phyloP scores from a whole-genome alignment of 2,329 filamentous ascomycete genomes.

The Lasiodiplodia sp. region DNA sequence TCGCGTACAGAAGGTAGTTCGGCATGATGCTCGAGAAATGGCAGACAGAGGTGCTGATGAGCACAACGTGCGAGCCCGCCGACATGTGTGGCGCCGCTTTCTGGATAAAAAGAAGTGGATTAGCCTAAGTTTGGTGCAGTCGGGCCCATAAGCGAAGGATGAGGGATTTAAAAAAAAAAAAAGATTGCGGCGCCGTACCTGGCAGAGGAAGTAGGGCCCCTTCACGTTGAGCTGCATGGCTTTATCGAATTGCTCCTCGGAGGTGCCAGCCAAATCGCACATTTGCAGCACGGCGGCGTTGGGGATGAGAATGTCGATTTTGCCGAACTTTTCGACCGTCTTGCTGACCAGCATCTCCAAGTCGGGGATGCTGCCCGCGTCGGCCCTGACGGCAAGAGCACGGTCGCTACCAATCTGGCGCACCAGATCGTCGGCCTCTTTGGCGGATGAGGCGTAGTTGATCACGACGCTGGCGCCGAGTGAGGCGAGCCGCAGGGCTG shows the following conservation, averaged over 20 bases:
- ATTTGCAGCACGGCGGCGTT: conserved; percentile 63
- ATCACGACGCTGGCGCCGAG: conserved; percentile 75
- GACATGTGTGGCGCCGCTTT: conserved; percentile 61
- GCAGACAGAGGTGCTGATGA: conserved; percentile 48
- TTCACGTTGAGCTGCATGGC: conserved; percentile 64
- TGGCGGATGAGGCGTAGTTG: conserved; percentile 71
- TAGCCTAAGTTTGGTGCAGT: conserved; percentile 16
- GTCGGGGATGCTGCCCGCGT: conserved; percentile 65
- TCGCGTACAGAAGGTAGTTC: conserved; percentile 53
- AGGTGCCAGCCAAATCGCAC: conserved; percentile 55
- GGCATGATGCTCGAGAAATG: conserved; percentile 52
- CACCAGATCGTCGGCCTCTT: conserved; percentile 62
- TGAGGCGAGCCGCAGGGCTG: conserved; percentile 71
- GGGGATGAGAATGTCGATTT: conserved; percentile 66
- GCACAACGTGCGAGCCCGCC: conserved; percentile 42
- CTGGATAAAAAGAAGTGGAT: conserved; percentile 31
- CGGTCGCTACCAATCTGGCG: conserved; percentile 64
- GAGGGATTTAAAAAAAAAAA: background rate
- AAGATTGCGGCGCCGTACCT: conserved; percentile 5
- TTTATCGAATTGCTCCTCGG: conserved; percentile 60
- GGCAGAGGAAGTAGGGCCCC: conserved; percentile 42
- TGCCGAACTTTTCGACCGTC: conserved; percentile 49
- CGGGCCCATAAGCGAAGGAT: conserved; percentile 3
- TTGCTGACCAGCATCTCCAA: conserved; percentile 11
- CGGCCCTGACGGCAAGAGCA: conserved; percentile 71